Conservation (phyloP, 495 filamentous ascomycete genomes). For the Penicillium soppii region DNA sequence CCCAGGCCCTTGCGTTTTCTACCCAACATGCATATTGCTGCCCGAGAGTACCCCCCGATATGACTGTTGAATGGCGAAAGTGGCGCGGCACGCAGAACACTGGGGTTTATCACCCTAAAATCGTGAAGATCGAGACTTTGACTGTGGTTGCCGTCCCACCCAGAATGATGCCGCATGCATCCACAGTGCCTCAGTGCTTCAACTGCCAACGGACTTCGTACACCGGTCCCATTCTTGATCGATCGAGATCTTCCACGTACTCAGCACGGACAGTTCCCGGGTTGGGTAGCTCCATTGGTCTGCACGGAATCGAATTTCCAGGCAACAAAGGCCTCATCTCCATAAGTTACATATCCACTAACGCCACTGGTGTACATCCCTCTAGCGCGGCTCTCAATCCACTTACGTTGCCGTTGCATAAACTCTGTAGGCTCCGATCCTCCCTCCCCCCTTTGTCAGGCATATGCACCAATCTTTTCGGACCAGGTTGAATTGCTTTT, state of each 20-base stretch:
- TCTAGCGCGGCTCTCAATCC: conserved; percentile 31
- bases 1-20: conserved; percentile 15
- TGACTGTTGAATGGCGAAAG: conserved; percentile 11
- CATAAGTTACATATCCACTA: conserved; percentile 17
- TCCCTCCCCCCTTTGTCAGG: conserved; percentile 21
- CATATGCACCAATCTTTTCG: conserved; percentile 16
- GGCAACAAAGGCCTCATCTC: conserved; percentile 13
- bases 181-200: conserved; percentile 8
- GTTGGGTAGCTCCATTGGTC: conserved; percentile 7
- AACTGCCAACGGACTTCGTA: conserved; percentile 12
- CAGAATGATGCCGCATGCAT: conserved; percentile 12
- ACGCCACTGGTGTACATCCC: conserved; percentile 15
- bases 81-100: conserved; percentile 5
- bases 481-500: conserved; percentile 13
- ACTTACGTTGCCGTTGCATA: conserved; percentile 18
- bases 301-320: conserved; percentile 2
- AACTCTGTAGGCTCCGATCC: conserved; percentile 11
- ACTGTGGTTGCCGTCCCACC: conserved; percentile 11
- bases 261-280: conserved; percentile 10
- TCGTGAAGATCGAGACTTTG: conserved; percentile 19
- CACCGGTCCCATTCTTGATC: conserved; percentile 15
- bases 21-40: conserved; percentile 40
- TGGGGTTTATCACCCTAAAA: background rate
- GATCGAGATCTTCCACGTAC: conserved; percentile 20
- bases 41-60: conserved; percentile 25